Conservation (phyloP, 108 stramenopile genomes). For the Aureococcus anophagefferens region DNA sequence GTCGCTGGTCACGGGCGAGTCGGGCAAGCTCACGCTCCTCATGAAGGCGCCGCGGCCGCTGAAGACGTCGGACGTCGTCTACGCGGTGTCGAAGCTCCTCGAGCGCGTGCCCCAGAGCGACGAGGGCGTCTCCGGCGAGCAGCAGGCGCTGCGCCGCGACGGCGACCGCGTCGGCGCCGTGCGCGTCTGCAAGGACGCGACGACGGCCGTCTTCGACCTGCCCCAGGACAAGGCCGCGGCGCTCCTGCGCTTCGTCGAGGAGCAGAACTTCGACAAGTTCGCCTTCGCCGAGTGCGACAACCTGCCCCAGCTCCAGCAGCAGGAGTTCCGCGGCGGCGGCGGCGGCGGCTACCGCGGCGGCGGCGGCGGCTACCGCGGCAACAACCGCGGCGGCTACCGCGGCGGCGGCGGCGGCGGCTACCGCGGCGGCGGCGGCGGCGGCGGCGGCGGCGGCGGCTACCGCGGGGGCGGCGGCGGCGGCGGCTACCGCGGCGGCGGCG, state of each 20-base stretch:
- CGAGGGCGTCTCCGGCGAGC: background rate
- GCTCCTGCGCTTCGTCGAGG: background rate
- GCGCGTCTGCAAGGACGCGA: background rate
- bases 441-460: background rate
- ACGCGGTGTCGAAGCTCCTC: slow-evolving; percentile 62
- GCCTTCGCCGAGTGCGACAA: background rate
- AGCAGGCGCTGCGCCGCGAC: no score
- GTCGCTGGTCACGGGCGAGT: slow-evolving; percentile 71
- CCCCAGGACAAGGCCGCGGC: background rate
- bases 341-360: background rate
- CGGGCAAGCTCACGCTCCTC: slow-evolving; percentile 59
- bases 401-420: background rate
- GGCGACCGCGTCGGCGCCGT: background rate
- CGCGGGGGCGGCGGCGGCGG: background rate
- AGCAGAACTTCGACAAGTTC: background rate
- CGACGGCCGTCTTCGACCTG: background rate
- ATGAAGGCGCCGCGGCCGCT: slow-evolving; percentile 57
- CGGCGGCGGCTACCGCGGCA: background rate
- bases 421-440: background rate
- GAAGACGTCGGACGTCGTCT: slow-evolving; percentile 70
- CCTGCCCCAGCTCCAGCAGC: background rate
- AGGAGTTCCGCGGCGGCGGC: background rate
- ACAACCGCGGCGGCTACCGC: background rate
- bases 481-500: background rate
- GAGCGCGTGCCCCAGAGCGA: background rate